A percentile compares a stretch with the other conserved stretches of the same genome.
These are phyloP conservation scores for Lichtheimia hyalospora DNA, from an alignment of 371 early-diverging fungal species.

Conservation along the genomic window DNA sequence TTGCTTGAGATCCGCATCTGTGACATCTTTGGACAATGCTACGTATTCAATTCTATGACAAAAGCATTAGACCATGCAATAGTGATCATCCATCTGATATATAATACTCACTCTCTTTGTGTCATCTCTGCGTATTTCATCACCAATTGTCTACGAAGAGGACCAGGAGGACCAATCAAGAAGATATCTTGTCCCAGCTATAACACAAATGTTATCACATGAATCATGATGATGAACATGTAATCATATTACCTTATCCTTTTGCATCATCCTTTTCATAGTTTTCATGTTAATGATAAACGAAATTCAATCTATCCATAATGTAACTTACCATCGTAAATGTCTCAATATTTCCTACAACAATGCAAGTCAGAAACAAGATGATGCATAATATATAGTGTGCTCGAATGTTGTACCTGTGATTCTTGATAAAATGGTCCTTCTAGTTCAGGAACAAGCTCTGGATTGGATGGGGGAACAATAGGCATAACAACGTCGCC, in stretches of 20 bases:
- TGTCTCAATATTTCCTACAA: slow-evolving; percentile 71
- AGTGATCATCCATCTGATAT: not conserved
- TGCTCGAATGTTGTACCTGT: slow-evolving; percentile 45
- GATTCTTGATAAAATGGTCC: slow-evolving; percentile 67
- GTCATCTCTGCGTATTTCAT: slow-evolving; percentile 78
- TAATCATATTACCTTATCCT: slow-evolving; percentile 48
- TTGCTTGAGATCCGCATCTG: slow-evolving; percentile 83
- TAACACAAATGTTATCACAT: not conserved
- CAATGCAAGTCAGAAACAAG: not conserved
- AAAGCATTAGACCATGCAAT: not conserved
- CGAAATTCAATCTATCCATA: not conserved
- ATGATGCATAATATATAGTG: not conserved
- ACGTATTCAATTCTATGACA: slow-evolving; percentile 70
- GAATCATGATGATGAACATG: not conserved
- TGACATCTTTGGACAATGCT: slow-evolving; percentile 75
- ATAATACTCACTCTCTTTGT: slow-evolving; percentile 41
- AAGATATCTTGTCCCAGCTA: slow-evolving; percentile 84
- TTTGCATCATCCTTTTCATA: slow-evolving; percentile 63
- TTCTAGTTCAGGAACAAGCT: slow-evolving; percentile 64
- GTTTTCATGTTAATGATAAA: not conserved
- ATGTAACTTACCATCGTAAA: slow-evolving; percentile 55
- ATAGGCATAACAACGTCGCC: slow-evolving; percentile 68
- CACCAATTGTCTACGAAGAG: slow-evolving; percentile 66
- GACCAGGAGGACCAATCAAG: slow-evolving; percentile 80
- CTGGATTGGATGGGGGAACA: slow-evolving; percentile 53